Conservation (phyloP, 148 eudicot species). For the Linanthus parryae region DNA sequence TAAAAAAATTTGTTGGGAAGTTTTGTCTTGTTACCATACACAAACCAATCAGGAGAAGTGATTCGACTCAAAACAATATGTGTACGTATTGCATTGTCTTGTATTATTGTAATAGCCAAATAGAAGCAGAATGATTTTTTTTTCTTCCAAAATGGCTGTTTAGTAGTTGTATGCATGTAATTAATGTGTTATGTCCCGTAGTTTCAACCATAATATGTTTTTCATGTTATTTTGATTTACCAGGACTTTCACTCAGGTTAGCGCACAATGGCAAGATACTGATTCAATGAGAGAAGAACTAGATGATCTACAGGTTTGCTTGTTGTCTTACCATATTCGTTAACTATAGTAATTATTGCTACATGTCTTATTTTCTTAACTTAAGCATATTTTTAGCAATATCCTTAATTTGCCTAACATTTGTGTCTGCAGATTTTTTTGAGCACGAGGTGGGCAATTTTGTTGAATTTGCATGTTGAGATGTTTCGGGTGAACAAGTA, state of each 20-base stretch:
- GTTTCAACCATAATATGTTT: not conserved
- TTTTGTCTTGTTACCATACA: too few species aligned
- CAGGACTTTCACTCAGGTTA: slow-evolving; percentile 99
- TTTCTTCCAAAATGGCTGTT: too few species aligned
- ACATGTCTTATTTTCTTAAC: slow-evolving; percentile 4
- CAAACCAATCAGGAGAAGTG: too few species aligned
- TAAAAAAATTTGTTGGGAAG: too few species aligned
- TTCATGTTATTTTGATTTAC: slow-evolving; percentile 9
- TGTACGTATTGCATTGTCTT: too few species aligned
- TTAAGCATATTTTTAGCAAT: not conserved
- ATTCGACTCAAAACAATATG: too few species aligned
- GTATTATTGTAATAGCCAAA: too few species aligned
- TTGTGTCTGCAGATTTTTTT: slow-evolving; percentile 89
- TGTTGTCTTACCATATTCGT: slow-evolving; percentile 1
- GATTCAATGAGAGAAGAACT: slow-evolving; percentile 98
- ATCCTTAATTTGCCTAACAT: too few species aligned
- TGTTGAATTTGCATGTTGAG: slow-evolving; percentile 95
- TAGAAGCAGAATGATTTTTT: too few species aligned
- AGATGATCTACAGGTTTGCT: slow-evolving; percentile 84
- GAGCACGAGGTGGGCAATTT: slow-evolving; percentile 98
- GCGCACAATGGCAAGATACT: slow-evolving; percentile 97
- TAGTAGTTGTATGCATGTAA: too few species aligned
- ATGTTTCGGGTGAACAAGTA: slow-evolving; percentile 99
- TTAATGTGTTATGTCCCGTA: too few species aligned
- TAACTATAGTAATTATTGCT: slow-evolving; percentile 1